Percentiles rank a stretch among this genome's conserved stretches.
Conservation (phyloP, 345 rosid genomes). For the Rubroshorea leprosula region DNA sequence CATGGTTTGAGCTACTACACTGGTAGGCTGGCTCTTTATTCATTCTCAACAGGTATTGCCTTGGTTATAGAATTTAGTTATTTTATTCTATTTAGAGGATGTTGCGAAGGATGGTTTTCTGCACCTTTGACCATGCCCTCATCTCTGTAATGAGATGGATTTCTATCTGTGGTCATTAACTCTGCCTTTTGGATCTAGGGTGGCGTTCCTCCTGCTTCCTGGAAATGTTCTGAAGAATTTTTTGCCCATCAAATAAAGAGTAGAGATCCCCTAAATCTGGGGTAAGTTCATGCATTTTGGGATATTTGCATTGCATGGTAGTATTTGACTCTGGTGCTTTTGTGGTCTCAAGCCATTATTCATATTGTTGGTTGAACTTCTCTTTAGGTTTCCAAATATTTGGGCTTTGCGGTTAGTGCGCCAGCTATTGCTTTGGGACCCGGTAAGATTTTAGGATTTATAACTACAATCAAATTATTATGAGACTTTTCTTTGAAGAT, state of each 20-base stretch:
- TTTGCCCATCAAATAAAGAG: constrained; percentile 70
- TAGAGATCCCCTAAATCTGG: constrained; percentile 83
- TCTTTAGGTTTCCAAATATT: constrained; percentile 67
- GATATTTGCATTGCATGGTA: constrained; percentile 1
- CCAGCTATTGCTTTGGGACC: constrained; percentile 71
- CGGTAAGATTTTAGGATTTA: constrained; percentile 44
- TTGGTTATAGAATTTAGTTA: not conserved
- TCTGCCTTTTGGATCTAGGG: constrained; percentile 35
- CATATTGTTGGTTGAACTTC: constrained; percentile 8
- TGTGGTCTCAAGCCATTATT: not conserved
- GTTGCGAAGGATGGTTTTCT: too few species aligned
- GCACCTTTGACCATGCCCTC: not conserved
- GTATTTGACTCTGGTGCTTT: not conserved
- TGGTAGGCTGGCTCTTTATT: not conserved
- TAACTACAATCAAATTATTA: constrained; percentile 2
- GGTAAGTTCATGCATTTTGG: constrained; percentile 38
- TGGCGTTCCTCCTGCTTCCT: constrained; percentile 75
- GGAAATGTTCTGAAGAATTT: constrained; percentile 96
- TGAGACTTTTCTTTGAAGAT: not conserved
- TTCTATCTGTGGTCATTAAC: constrained; percentile 4
- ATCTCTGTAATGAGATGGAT: constrained; percentile 3
- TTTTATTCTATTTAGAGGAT: too few species aligned
- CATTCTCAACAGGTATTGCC: not conserved
- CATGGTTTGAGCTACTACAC: not conserved
- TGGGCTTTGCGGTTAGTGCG: constrained; percentile 89